Conservation (phyloP, 345 rosid species). For the Lagerstroemia speciosa region DNA sequence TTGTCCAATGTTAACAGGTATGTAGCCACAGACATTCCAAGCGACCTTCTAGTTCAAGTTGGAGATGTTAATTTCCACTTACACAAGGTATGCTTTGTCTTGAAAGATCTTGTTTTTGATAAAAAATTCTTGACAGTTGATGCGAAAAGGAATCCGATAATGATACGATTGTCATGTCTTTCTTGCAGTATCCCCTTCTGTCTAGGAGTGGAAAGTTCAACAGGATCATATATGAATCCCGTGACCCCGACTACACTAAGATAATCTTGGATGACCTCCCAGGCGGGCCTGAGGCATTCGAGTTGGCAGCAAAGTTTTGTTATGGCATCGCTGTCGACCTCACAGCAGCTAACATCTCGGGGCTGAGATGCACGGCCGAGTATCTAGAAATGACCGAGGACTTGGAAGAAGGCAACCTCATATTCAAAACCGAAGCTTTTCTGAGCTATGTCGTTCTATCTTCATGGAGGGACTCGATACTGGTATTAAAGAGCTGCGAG, state of each 20-base stretch:
- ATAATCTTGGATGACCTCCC: constrained; percentile 68
- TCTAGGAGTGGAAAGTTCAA: constrained; percentile 93
- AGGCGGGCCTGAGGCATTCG: constrained; percentile 82
- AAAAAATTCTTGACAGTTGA: neutral
- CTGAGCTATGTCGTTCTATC: constrained; percentile 92
- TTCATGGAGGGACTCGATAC: constrained; percentile 92
- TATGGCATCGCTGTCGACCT: constrained; percentile 91
- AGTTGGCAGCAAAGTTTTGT: constrained; percentile 91
- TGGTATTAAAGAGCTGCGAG: constrained; percentile 84
- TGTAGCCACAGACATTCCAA: constrained; percentile 88
- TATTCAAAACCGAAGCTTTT: constrained; percentile 96
- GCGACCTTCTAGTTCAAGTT: constrained; percentile 70
- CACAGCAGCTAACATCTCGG: constrained; percentile 83
- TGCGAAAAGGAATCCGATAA: neutral
- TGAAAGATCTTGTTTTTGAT: neutral
- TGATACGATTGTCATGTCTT: constrained; percentile 4
- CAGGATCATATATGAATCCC: constrained; percentile 71
- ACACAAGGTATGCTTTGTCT: constrained; percentile 61
- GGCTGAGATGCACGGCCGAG: constrained; percentile 89
- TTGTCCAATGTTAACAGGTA: constrained; percentile 36
- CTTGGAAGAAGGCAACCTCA: constrained; percentile 91
- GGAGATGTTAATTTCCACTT: constrained; percentile 71
- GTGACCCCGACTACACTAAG: constrained; percentile 46
- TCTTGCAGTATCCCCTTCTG: constrained; percentile 71
- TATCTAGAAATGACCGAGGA: constrained; percentile 99